Evolutionary conservation across 164 flowering plant species (phyloP), one percentile per base, ranked within the genome.

Genomic region (Magnolia officinalis): DNA sequence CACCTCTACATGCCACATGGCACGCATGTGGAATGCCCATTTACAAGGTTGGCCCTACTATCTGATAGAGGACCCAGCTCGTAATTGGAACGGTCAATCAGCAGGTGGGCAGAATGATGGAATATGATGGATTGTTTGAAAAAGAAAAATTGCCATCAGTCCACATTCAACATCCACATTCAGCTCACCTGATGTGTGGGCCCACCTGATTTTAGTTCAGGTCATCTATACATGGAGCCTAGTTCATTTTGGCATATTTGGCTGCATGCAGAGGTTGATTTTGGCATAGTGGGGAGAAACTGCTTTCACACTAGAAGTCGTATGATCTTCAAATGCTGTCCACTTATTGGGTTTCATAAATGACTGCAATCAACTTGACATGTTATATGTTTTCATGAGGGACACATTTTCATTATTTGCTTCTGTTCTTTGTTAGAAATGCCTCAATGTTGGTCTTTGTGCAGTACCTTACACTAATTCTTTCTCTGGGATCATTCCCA

Each of bases 381-480:
- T 37, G 45, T 37, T 37, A 37, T 37, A 0, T 37, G 45, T 37
- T 37, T 37, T 37, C 45, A 37, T 37, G 45, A 4, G 45, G 45
- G 45, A 37, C 6, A 0, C 45, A 37, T 37, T 37, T 37, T 37
- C 45, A 37, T 37, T 37, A 37, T 37, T 37, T 18, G 24, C 16
- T 73, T 59, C 8, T 29, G 16, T 63, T 74, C 10, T 74, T 61
- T 10, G 26, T 61, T 37, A 59, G 52, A 31, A 68, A 76, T 77
- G 68, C 65, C 61, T 55, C 16, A 55, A 19, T 8, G 6, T 72
- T 9, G 18, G 61, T 29, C 26, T 21, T 16, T 11, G 6, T 74
- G 83, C 87, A 93, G 98, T 63, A 79, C 85, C 80, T 72, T 93
- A 66, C 88, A 87, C 52, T 78, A 92, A 92, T 77, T 89, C 89